These are phyloP conservation scores for Aspergillus saccharolyticus DNA, from an alignment of 495 filamentous ascomycete genomes.

Conservation along the genomic window DNA sequence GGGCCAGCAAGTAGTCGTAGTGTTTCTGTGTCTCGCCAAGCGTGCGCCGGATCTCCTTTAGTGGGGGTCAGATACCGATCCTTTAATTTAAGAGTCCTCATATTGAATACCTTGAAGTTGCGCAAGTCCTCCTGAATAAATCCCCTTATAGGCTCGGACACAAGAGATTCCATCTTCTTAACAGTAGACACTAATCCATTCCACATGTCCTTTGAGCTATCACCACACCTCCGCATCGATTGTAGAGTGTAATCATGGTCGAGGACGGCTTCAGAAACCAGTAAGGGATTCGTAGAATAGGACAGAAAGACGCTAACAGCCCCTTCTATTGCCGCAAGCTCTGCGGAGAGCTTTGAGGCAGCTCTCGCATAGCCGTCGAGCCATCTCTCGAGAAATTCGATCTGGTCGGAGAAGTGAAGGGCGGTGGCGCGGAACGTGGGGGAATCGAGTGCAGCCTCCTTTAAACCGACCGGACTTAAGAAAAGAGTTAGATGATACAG, in stretches of 20 bases:
- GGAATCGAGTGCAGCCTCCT: constrained; percentile 92
- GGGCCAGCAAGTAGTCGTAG: constrained; percentile 71
- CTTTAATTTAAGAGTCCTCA: neutral
- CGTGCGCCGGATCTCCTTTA: constrained; percentile 65
- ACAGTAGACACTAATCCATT: constrained; percentile 61
- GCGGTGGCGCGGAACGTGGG: constrained; percentile 90
- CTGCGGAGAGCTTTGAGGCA: constrained; percentile 69
- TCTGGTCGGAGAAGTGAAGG: constrained; percentile 84
- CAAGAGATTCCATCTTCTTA: constrained; percentile 66
- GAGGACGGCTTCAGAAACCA: constrained; percentile 71
- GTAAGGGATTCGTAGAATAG: constrained; percentile 63
- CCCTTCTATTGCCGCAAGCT: constrained; percentile 64
- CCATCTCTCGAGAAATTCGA: constrained; percentile 90
- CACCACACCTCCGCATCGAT: constrained; percentile 76
- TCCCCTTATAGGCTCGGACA: constrained; percentile 72
- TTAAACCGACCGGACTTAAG: constrained; percentile 74
- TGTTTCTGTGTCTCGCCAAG: constrained; percentile 78
- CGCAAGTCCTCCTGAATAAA: constrained; percentile 73
- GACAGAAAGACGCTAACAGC: constrained; percentile 67
- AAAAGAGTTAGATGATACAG: constrained; percentile 11
- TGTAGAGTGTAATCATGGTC: constrained; percentile 93
- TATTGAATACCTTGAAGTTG: constrained; percentile 50
- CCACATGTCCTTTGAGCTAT: constrained; percentile 85
- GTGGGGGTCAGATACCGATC: constrained; percentile 28
- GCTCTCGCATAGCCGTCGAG: constrained; percentile 79